A percentile compares a stretch with the other conserved stretches of the same genome.
phyloP scores from a whole-genome alignment of 139 green algal genomes.

The Coelastrella sp. region DNA sequence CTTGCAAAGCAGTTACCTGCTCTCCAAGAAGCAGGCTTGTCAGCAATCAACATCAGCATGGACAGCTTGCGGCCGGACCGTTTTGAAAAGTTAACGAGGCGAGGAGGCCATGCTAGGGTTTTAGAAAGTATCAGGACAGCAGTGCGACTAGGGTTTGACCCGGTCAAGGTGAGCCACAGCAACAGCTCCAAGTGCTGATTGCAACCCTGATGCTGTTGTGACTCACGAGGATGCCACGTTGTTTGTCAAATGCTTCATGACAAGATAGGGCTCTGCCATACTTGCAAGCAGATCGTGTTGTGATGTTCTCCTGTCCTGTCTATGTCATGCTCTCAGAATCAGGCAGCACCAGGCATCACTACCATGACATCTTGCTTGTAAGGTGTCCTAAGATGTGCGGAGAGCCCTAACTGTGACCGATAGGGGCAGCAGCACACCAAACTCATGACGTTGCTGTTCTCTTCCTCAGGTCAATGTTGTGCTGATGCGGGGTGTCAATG shows the following conservation, averaged over 20 bases:
- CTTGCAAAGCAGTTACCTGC: slow-evolving; percentile 78
- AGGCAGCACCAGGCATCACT: too few relatives aligned
- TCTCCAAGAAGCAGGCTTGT: slow-evolving; percentile 75
- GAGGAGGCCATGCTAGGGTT: slow-evolving; percentile 84
- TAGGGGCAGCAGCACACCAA: too few relatives aligned
- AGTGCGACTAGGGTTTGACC: slow-evolving; percentile 82
- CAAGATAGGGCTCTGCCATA: too few relatives aligned
- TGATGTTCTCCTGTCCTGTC: too few relatives aligned
- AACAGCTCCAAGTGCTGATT: too few relatives aligned
- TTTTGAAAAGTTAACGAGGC: slow-evolving; percentile 92
- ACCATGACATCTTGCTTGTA: too few relatives aligned
- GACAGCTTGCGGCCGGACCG: slow-evolving; percentile 91
- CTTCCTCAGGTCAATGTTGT: slow-evolving; percentile 99
- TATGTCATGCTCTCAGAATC: too few relatives aligned
- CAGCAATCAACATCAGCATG: slow-evolving; percentile 92
- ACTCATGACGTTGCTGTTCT: background rate
- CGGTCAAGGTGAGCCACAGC: slow-evolving; percentile 87
- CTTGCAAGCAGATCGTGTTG: too few relatives aligned
- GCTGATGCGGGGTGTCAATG: slow-evolving; percentile 97
- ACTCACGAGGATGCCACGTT: too few relatives aligned
- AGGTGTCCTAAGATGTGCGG: too few relatives aligned
- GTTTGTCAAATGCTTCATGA: too few relatives aligned
- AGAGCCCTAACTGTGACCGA: background rate
- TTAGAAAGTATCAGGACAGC: slow-evolving; percentile 83
- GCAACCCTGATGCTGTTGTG: too few relatives aligned